Percentiles rank a stretch among this genome's conserved stretches.
phyloP scores from a whole-genome alignment of 2,329 filamentous ascomycete genomes.

The Coniochaeta sp. region DNA sequence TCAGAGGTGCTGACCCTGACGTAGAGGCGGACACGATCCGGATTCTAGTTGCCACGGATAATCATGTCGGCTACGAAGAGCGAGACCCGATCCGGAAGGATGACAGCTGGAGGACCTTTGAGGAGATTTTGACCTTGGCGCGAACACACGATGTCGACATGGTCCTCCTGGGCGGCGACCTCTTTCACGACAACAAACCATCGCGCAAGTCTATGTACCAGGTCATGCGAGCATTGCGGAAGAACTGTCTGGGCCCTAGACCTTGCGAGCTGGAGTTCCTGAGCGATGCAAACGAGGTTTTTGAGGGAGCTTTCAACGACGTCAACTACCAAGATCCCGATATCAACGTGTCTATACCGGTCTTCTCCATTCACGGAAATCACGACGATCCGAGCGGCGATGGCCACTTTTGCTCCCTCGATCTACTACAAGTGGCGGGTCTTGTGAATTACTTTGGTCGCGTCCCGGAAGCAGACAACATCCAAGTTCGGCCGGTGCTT shows the following conservation, averaged over 20 bases:
- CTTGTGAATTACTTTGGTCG: conserved; percentile 94
- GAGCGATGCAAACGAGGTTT: conserved; percentile 85
- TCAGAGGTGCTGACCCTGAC: not conserved
- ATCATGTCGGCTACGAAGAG: conserved; percentile 95
- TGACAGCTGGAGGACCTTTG: conserved; percentile 93
- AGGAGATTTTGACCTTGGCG: conserved; percentile 88
- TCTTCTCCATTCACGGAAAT: conserved; percentile 98
- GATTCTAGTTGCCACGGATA: conserved; percentile 90
- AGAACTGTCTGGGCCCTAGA: conserved; percentile 92
- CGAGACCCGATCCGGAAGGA: conserved; percentile 90
- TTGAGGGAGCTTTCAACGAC: conserved; percentile 81
- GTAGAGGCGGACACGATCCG: conserved; percentile 77
- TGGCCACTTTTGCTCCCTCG: conserved; percentile 83
- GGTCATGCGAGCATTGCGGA: conserved; percentile 87
- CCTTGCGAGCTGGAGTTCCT: conserved; percentile 93
- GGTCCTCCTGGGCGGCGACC: conserved; percentile 87
- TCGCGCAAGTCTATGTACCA: conserved; percentile 94
- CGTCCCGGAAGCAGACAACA: conserved; percentile 86
- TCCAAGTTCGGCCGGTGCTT: conserved; percentile 82
- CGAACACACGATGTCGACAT: conserved; percentile 90
- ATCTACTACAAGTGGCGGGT: conserved; percentile 84
- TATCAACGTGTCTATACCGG: conserved; percentile 93
- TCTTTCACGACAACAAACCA: conserved; percentile 98
- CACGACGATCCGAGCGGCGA: conserved; percentile 98
- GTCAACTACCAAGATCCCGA: conserved; percentile 98